phyloP scores from a whole-genome alignment of 2,329 filamentous ascomycete genomes.

The Fusarium goolgardi region DNA sequence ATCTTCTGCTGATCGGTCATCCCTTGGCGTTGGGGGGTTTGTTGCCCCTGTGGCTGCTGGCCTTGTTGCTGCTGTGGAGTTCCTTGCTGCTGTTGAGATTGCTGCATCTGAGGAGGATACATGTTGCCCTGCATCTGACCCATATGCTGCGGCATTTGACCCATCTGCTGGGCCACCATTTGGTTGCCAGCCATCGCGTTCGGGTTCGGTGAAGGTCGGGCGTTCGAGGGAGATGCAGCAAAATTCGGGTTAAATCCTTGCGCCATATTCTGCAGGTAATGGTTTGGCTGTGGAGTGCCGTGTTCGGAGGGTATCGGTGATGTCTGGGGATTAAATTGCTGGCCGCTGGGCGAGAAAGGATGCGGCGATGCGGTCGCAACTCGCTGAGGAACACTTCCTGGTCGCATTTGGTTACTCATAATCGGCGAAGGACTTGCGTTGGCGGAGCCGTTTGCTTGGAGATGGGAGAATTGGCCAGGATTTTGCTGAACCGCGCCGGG shows the following conservation, averaged over 20 bases:
- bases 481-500: conserved; percentile 71
- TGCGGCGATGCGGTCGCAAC: conserved; percentile 94
- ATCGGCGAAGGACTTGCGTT: conserved; percentile 94
- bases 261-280: conserved; percentile 72
- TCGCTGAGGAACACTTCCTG: conserved; percentile 77
- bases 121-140: conserved; percentile 60
- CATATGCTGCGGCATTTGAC: conserved; percentile 60
- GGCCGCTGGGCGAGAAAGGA: conserved; percentile 82
- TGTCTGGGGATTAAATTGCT: conserved; percentile 77
- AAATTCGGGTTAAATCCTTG: conserved; percentile 70
- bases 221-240: conserved; percentile 66
- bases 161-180: conserved; percentile 67
- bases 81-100: conserved; percentile 59
- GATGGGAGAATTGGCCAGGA: conserved; percentile 80
- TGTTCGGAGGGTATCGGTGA: conserved; percentile 84
- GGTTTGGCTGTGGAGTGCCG: conserved; percentile 78
- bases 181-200: conserved; percentile 63
- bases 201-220: conserved; percentile 66
- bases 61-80: conserved; percentile 57
- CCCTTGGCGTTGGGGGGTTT: conserved; percentile 45
- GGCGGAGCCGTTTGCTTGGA: conserved; percentile 81
- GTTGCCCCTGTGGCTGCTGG: conserved; percentile 53
- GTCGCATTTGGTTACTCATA: conserved; percentile 82
- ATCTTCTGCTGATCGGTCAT: conserved; percentile 77
- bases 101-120: conserved; percentile 57